Base-by-base conservation (phyloP, 176 grass and related monocot genomes). In the Ananas comosus region DNA sequence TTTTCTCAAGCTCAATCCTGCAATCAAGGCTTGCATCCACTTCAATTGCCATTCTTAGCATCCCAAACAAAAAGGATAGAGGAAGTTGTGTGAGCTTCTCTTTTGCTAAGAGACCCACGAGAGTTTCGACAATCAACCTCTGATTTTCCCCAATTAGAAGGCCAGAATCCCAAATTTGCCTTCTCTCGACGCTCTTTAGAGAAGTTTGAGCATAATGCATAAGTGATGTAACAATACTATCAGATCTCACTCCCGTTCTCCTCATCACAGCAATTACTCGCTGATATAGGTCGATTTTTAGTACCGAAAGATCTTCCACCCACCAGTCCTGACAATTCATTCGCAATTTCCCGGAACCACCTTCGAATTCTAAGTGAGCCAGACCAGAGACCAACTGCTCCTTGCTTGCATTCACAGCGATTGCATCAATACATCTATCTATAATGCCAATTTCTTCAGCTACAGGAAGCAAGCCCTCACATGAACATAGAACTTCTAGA, bases 21-120 rank as follows among this genome's bases (percentile, higher is more conserved):
- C 76, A 91, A 9, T 80, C 77, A 1, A 85, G 72, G 7, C 76
- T 69, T 2, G 88, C 76, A 63, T 87, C 80, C 17, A 90, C 79
- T 74, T 96, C 88, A 12, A 96, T 87, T 13, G 86, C 86, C 88
- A 92, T 87, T 57, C 92, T 89, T 61, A 96, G 69, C 86, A 96
- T 96, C n/a, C 92, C 92, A 19, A 96, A 96, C 23, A 96, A 51
- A 82, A 96, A 96, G 0, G 88, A 87, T 13, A 92, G 42, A 11
- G 92, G 83, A 64, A 96, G 79, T 0, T 83, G 65, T 12, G 88
- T 87, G 64, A 96, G 81, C 53, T 96, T 89, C 24, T 96, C 92
- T 4, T 82, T 87, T 10, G 85, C 81, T 73, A 96, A 52, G 33
- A 96, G 71, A 65, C 81, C 77, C 0, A 96, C 83, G 2, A 96